Conservation (phyloP, 2,329 filamentous ascomycete species). For the Orbilia javanica region DNA sequence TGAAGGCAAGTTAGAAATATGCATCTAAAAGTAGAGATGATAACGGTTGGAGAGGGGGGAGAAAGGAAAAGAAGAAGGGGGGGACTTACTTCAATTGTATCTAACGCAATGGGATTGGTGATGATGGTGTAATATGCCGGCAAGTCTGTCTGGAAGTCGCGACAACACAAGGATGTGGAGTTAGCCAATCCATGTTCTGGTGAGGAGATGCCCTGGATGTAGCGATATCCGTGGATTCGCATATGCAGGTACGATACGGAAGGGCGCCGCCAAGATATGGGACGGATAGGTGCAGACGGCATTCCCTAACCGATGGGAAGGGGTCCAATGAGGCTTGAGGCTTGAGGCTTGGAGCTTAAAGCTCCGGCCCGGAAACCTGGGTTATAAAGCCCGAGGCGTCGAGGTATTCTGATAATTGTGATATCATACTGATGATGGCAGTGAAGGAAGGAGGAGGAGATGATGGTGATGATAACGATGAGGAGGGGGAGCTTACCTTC, state of each 20-base stretch:
- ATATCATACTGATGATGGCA: not conserved
- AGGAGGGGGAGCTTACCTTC: conserved; percentile 34
- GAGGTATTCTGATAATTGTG: too few relatives aligned
- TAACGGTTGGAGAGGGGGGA: not conserved
- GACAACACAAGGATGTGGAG: conserved; percentile 41
- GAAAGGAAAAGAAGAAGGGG: not conserved
- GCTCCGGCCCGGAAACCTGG: too few relatives aligned
- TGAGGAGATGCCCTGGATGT: conserved; percentile 15
- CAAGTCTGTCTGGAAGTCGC: conserved; percentile 28
- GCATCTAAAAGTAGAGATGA: not conserved
- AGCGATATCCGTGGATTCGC: conserved; percentile 25
- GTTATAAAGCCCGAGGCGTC: not conserved
- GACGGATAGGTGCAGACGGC: conserved; percentile 44
- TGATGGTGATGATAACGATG: not conserved
- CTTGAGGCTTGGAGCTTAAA: not conserved
- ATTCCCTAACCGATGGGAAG: not conserved
- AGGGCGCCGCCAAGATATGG: conserved; percentile 2
- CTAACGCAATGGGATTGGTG: conserved; percentile 39
- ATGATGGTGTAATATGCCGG: conserved; percentile 40
- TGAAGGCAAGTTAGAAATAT: not conserved
- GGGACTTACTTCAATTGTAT: conserved; percentile 51
- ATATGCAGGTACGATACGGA: conserved; percentile 29
- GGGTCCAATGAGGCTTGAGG: not conserved
- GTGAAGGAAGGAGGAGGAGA: too few relatives aligned
- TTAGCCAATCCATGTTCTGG: conserved; percentile 35